Evolutionary conservation across 1,139 yeast species (phyloP).

Genomic region (Debaryomyces singareniensis): DNA sequence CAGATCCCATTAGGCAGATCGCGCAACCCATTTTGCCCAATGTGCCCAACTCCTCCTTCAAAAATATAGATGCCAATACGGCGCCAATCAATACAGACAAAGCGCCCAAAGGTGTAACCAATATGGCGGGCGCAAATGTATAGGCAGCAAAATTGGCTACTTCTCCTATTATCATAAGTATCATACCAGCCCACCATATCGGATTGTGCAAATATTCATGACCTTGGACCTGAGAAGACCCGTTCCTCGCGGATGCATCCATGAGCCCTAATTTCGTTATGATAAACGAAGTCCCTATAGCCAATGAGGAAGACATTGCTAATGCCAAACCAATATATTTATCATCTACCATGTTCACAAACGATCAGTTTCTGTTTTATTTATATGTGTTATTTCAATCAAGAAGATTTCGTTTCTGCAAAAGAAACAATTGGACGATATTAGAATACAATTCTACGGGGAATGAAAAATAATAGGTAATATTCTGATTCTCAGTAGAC

Average conservation of each 20-base stretch:
- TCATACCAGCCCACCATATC: constrained; percentile 93
- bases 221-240: constrained; percentile 59
- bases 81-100: constrained; percentile 88
- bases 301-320: constrained; percentile 83
- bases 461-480: too few species aligned
- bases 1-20: constrained; percentile 81
- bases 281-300: constrained; percentile 86
- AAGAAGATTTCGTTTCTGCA: too few species aligned
- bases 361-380: neutral
- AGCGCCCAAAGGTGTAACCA: constrained; percentile 91
- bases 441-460: too few species aligned
- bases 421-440: too few species aligned
- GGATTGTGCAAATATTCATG: constrained; percentile 77
- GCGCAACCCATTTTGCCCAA: constrained; percentile 95
- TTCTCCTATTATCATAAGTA: constrained; percentile 89
- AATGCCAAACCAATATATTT: constrained; percentile 85
- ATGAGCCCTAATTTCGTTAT: constrained; percentile 83
- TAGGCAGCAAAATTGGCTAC: constrained; percentile 92
- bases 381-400: constrained; percentile 1
- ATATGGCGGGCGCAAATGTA: constrained; percentile 90
- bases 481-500: too few species aligned
- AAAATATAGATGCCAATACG: constrained; percentile 75
- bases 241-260: constrained; percentile 62
- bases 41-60: constrained; percentile 81
- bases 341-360: constrained; percentile 49